phyloP scores from a whole-genome alignment of 176 grass and related monocot genomes.

The Tillandsia leiboldiana region DNA sequence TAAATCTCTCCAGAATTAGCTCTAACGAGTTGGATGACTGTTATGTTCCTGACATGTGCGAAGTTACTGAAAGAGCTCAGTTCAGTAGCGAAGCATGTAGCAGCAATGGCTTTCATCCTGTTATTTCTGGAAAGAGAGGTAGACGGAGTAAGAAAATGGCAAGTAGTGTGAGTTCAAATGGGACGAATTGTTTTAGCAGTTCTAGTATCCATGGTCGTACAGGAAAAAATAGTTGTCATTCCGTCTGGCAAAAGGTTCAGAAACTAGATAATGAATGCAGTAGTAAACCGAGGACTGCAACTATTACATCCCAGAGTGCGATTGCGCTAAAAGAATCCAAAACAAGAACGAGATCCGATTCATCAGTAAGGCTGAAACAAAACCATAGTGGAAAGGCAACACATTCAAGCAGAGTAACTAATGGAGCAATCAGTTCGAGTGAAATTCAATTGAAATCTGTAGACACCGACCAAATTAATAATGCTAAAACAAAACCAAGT shows the following conservation, averaged over 20 bases:
- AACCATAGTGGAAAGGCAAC: slow-evolving; percentile 19
- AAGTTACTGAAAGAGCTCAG: slow-evolving; percentile 12
- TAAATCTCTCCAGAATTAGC: slow-evolving; percentile 17
- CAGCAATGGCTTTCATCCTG: slow-evolving; percentile 45
- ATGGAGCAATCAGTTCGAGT: slow-evolving; percentile 11
- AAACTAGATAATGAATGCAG: slow-evolving; percentile 18
- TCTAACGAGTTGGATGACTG: slow-evolving; percentile 19
- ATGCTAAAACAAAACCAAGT: slow-evolving; percentile 24
- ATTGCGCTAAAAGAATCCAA: slow-evolving; percentile 27
- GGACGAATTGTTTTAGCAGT: slow-evolving; percentile 3
- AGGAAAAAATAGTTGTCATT: slow-evolving; percentile 22
- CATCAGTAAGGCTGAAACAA: slow-evolving; percentile 24
- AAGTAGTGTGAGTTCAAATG: slow-evolving; percentile 24
- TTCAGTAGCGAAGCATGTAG: slow-evolving; percentile 13
- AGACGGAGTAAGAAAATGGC: slow-evolving; percentile 47
- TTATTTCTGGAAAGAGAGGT: slow-evolving; percentile 57
- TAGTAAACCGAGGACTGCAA: slow-evolving; percentile 19
- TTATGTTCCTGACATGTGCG: slow-evolving; percentile 25
- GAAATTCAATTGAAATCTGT: slow-evolving; percentile 8
- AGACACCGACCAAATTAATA: slow-evolving; percentile 15
- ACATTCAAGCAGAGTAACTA: slow-evolving; percentile 6
- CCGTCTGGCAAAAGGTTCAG: slow-evolving; percentile 29
- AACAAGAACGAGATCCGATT: slow-evolving; percentile 12
- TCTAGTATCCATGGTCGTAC: slow-evolving; percentile 10
- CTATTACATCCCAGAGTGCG: slow-evolving; percentile 22